These are phyloP conservation scores for Pyrenula massariospora DNA, from an alignment of 495 filamentous ascomycete genomes.

Conservation along the genomic window DNA sequence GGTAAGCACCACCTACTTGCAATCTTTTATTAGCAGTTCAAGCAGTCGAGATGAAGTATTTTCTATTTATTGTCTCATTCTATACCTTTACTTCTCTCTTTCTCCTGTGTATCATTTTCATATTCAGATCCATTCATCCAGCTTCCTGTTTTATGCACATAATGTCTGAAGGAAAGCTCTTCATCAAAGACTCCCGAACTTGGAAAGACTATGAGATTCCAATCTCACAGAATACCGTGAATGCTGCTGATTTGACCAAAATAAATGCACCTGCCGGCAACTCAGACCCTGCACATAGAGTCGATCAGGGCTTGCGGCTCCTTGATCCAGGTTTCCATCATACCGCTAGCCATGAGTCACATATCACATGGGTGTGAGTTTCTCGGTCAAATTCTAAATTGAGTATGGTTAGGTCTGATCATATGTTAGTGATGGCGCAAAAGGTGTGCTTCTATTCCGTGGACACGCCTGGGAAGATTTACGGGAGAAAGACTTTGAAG, in stretches of 20 bases:
- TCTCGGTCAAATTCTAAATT: background rate
- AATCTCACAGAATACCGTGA: constrained; percentile 34
- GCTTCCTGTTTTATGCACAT: too few relatives aligned
- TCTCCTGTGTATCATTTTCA: too few relatives aligned
- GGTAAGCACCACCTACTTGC: too few relatives aligned
- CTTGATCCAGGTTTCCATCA: constrained; percentile 44
- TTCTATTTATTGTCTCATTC: too few relatives aligned
- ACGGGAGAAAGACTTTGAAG: constrained; percentile 25
- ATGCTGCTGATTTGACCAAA: constrained; percentile 32
- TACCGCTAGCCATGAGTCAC: constrained; percentile 35
- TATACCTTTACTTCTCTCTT: too few relatives aligned
- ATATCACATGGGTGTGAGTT: constrained; percentile 26
- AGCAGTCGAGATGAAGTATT: too few relatives aligned
- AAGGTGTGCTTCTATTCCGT: constrained; percentile 18
- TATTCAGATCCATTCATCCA: too few relatives aligned
- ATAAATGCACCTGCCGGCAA: constrained; percentile 21
- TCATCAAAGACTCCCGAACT: constrained; percentile 38
- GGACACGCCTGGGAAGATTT: constrained; percentile 21
- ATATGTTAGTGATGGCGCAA: constrained; percentile 17
- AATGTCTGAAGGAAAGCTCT: constrained; percentile 24
- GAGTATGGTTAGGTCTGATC: background rate
- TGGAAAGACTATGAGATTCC: constrained; percentile 35
- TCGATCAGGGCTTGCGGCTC: constrained; percentile 28
- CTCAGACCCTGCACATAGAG: constrained; percentile 14
- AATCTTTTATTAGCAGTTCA: too few relatives aligned